phyloP scores from a whole-genome alignment of 2,329 filamentous ascomycete species.

The Xylariales sp. region DNA sequence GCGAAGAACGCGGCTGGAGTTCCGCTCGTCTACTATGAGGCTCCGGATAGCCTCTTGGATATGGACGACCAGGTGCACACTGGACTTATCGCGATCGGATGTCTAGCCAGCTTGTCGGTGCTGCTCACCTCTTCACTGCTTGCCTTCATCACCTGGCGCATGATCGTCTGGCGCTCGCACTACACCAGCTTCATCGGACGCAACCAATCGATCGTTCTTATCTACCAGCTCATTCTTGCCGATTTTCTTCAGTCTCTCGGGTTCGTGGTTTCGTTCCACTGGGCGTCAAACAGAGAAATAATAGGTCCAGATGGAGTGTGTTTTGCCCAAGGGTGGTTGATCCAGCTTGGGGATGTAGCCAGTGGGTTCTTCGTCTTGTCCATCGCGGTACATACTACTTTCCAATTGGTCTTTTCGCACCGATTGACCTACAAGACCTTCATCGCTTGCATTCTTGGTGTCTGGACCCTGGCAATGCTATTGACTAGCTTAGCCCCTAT shows the following conservation, averaged over 20 bases:
- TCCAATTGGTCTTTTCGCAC: constrained; percentile 41
- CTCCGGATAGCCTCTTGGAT: constrained; percentile 14
- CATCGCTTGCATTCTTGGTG: constrained; percentile 25
- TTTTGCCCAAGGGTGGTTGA: constrained; percentile 51
- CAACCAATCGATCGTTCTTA: constrained; percentile 51
- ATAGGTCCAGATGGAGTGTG: constrained; percentile 40
- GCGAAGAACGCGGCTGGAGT: constrained; percentile 9
- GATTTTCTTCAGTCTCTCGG: constrained; percentile 45
- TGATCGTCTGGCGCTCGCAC: constrained; percentile 32
- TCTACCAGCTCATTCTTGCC: constrained; percentile 49
- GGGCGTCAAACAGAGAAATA: constrained; percentile 39
- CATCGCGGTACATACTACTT: constrained; percentile 51
- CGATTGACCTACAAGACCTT: constrained; percentile 36
- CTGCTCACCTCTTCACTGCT: constrained; percentile 36
- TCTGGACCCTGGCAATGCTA: constrained; percentile 39
- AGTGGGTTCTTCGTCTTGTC: constrained; percentile 49
- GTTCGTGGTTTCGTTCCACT: constrained; percentile 47
- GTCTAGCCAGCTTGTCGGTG: constrained; percentile 41
- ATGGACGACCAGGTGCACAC: constrained; percentile 12
- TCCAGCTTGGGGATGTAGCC: constrained; percentile 48
- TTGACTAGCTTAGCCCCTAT: constrained; percentile 39
- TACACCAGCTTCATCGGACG: constrained; percentile 21
- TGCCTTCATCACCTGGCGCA: constrained; percentile 38
- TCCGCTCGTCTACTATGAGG: constrained; percentile 12
- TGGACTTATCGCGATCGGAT: constrained; percentile 39